These are phyloP conservation scores for Anaeromyces robustus DNA, from an alignment of 192 early-diverging fungal species.

Conservation along the genomic window DNA sequence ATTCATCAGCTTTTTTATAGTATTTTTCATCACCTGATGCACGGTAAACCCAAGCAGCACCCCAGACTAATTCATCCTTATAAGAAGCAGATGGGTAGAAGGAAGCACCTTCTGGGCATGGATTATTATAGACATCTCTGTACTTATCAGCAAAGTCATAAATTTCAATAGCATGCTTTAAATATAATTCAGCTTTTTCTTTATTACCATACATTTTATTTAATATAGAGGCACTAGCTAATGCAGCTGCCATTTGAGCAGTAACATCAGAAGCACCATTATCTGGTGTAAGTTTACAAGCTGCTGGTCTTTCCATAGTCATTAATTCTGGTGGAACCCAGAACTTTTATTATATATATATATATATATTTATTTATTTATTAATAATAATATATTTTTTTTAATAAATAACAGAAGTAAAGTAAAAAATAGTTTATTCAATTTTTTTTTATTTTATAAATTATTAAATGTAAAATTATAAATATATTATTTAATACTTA, in stretches of 20 bases:
- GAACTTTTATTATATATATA: neutral
- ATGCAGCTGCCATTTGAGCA: slow-evolving; percentile 30
- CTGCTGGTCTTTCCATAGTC: neutral
- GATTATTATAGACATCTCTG: slow-evolving; percentile 23
- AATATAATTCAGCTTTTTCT: slow-evolving; percentile 9
- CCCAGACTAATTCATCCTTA: slow-evolving; percentile 29
- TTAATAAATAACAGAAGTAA: too few species aligned
- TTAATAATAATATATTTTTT: too few species aligned
- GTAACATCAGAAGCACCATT: slow-evolving; percentile 21
- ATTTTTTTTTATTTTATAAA: too few species aligned
- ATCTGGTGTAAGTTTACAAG: neutral
- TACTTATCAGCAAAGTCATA: slow-evolving; percentile 24
- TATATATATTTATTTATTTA: too few species aligned
- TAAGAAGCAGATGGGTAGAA: slow-evolving; percentile 23
- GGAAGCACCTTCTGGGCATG: slow-evolving; percentile 14
- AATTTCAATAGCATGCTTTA: slow-evolving; percentile 20
- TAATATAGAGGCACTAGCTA: slow-evolving; percentile 32
- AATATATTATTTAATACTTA: neutral
- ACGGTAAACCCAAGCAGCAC: slow-evolving; percentile 35
- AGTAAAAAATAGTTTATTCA: too few species aligned
- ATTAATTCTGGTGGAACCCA: neutral
- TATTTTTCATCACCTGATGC: slow-evolving; percentile 25
- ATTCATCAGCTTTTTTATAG: slow-evolving; percentile 17
- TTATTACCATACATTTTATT: neutral
- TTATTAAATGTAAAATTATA: too few species aligned